Evolutionary conservation across 805 yeast genomes (phyloP), one percentile per base, ranked within the genome.

Genomic region (Cyberlindnera xylosilytica): DNA sequence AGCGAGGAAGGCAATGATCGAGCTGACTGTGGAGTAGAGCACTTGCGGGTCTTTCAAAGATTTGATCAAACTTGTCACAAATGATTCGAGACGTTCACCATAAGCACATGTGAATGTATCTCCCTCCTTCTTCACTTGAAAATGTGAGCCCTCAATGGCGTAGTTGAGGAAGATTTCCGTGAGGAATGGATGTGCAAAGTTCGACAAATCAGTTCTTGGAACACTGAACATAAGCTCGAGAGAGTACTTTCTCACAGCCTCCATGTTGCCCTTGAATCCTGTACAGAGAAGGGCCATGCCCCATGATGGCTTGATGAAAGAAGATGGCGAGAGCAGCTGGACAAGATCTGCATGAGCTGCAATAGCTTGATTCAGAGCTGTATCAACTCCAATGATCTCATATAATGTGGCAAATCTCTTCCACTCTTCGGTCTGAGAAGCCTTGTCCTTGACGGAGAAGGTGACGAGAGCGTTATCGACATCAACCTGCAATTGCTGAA

Each of bases 351-450:
- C 64, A 1, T 74, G 62, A 0, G 93, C 91, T 11, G 87, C 96
- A 51, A 81, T 81, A 1, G 90, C 79, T 61, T 90, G 97, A 53
- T 90, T 89, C 53, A 87, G 64, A 0, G 96, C 85, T 0, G 96
- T 79, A 58, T 89, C 97, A 30, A 89, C 73, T 1, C 88, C 93
- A 20, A 87, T 64, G 36, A 89, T 84, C 56, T 89, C 96, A 53
- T 78, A 83, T 12, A 89, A 63, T 0, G 96, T 86, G 20, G 79
- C 69, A 54, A 71, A 89, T 45, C 86, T 72, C 33, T 76, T 71
- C 97, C 97, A 89, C 18, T 79, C 73, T 6, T 63, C 65, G 16
- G 75, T 54, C 32, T 69, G 66, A 16, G 42, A 42, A 0, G 60
- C 63, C 1, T 34, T 32, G 2, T 42, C n/a, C 3, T 32, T 5